Percentiles rank a stretch among this genome's conserved stretches.
phyloP scores from a whole-genome alignment of 129 eudicot species.

The Dittrichia graveolens region DNA sequence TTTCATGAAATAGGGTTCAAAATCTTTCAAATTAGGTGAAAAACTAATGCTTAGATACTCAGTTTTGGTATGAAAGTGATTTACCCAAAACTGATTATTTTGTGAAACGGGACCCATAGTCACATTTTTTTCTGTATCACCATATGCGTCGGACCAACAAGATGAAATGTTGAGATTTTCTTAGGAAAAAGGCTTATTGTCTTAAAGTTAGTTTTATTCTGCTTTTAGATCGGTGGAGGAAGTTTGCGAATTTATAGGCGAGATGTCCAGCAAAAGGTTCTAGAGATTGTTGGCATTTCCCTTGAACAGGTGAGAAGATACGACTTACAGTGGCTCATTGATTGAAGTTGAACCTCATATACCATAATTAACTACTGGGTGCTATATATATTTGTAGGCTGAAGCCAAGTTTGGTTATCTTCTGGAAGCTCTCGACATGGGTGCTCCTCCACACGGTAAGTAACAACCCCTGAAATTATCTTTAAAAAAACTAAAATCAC shows the following conservation, averaged over 20 bases:
- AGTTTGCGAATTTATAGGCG: slow-evolving; percentile 94
- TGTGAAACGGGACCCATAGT: background rate
- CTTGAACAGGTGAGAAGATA: slow-evolving; percentile 66
- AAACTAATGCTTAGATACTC: background rate
- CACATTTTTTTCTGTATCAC: background rate
- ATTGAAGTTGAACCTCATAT: slow-evolving; percentile 5
- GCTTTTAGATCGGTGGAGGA: slow-evolving; percentile 90
- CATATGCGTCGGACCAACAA: slow-evolving; percentile 8
- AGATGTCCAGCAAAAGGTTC: slow-evolving; percentile 89
- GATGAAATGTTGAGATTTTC: slow-evolving; percentile 3
- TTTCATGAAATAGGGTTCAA: background rate
- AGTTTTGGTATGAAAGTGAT: no score
- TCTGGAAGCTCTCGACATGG: slow-evolving; percentile 95
- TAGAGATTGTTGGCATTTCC: slow-evolving; percentile 85
- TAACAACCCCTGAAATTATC: background rate
- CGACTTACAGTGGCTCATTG: slow-evolving; percentile 1
- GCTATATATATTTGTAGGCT: slow-evolving; percentile 56
- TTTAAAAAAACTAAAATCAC: no score
- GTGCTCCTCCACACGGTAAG: slow-evolving; percentile 98
- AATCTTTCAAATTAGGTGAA: background rate
- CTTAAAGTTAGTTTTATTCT: slow-evolving; percentile 1
- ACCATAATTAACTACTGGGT: background rate
- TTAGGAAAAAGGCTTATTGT: background rate
- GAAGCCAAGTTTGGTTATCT: slow-evolving; percentile 98
- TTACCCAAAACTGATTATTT: no score